Base-by-base conservation (phyloP, 495 filamentous ascomycete species). In the Delitschia confertaspora region DNA sequence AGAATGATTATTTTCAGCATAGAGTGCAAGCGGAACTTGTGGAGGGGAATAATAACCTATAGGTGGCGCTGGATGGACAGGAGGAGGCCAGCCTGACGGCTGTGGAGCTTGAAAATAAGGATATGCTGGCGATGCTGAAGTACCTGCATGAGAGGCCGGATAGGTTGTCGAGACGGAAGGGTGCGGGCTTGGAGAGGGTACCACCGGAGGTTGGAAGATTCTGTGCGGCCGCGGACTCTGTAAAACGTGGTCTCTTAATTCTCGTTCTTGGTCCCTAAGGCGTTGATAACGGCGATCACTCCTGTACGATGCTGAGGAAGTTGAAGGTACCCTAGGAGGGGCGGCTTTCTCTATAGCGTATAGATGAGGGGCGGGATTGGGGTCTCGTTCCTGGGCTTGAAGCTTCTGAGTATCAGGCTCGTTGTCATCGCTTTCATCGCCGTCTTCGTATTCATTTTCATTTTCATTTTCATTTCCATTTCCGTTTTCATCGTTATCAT, bases 401-500 rank as follows among this genome's bases (percentile, higher is more conserved):
- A 8, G 9, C 23, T 63, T 51, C 20, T 38, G 14, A 33, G 40
- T 29, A 22, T 13, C 34, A 22, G 23, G 16, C 8, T 25, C 7
- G 9, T 62, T 19, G 59, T 58, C 4, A 10, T 65, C 17, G 64
- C 65, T 43, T 47, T 54, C 35, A 14, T 61, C 16, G 20, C 53
- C 11, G 9, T 59, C 13, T 60, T 51, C 38, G 35, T 60, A 19
- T 60, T 53, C 3, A 6, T 67, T 13, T 64, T 64, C 34, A 50
- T 47, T 26, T 8, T 60, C 18, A 24, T 57, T 10, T n/a, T 60
- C n/a, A 10, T 53, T 13, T 11, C 47, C 38, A 14, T 47, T 42
- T 32, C 46, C 39, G 0, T 45, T 31, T 16, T 47, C 52, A 16
- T 51, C 47, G 2, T 43, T 13, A 9, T 30, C 46, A 9, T 51